phyloP scores from a whole-genome alignment of 1,284 basidiomycete genomes.

The Leccinum angustisporum region DNA sequence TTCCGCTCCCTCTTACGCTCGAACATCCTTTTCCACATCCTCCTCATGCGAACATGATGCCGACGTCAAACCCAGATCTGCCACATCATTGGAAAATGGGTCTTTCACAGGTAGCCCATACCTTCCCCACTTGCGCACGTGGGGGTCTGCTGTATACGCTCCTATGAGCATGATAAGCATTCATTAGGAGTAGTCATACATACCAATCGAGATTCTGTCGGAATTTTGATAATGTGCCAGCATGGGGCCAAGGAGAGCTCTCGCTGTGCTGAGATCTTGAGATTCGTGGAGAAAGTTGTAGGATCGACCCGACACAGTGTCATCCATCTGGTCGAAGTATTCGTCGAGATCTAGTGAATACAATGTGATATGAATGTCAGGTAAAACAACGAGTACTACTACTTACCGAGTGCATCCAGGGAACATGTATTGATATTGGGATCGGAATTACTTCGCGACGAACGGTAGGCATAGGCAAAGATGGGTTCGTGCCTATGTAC shows the following conservation, averaged over 20 bases:
- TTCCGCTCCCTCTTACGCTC: no score
- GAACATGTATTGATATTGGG: background rate
- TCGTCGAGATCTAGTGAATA: background rate
- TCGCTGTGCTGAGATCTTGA: background rate
- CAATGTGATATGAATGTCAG: background rate
- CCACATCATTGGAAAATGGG: background rate
- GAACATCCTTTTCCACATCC: no score
- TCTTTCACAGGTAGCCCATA: background rate
- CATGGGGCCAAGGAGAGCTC: background rate
- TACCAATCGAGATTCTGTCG: background rate
- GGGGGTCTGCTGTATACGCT: background rate
- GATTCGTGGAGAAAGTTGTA: background rate
- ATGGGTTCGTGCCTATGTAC: background rate
- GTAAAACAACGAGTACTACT: background rate
- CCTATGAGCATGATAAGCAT: background rate
- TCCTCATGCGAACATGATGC: no score
- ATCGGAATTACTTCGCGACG: background rate
- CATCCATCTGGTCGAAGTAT: background rate
- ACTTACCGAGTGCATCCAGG: background rate
- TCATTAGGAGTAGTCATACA: background rate
- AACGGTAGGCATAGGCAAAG: background rate
- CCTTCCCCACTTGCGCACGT: background rate
- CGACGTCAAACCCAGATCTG: background rate
- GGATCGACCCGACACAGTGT: background rate
- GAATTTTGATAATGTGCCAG: background rate